These are phyloP conservation scores for Flaveria bidentis DNA, from an alignment of 129 eudicot species.

Conservation along the genomic window DNA sequence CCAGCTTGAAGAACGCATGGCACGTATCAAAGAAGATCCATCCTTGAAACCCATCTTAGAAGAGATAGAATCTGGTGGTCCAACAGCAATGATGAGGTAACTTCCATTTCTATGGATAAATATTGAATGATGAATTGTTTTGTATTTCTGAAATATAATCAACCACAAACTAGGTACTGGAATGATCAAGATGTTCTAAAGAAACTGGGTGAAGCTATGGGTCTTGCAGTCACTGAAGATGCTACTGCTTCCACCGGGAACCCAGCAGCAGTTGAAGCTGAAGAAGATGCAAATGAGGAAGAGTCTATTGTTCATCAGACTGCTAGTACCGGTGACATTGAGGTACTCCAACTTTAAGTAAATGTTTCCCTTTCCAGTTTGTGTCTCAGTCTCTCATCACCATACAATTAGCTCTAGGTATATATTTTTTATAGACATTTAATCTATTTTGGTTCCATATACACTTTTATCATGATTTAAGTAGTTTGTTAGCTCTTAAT, in stretches of 20 bases:
- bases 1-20: slow-evolving; percentile 91
- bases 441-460: background rate
- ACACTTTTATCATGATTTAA: background rate
- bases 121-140: background rate
- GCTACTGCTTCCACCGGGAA: slow-evolving; percentile 57
- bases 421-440: background rate
- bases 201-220: slow-evolving; percentile 98
- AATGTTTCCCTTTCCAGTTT: background rate
- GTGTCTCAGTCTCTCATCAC: background rate
- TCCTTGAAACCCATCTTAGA: slow-evolving; percentile 84
- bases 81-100: slow-evolving; percentile 98
- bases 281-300: slow-evolving; percentile 66
- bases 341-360: slow-evolving; percentile 44
- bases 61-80: slow-evolving; percentile 93
- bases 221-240: slow-evolving; percentile 70
- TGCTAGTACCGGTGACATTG: slow-evolving; percentile 83
- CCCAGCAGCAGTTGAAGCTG: slow-evolving; percentile 60
- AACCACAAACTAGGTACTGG: slow-evolving; percentile 54
- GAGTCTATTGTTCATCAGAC: slow-evolving; percentile 92
- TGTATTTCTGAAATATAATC: background rate
- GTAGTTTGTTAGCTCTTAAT: background rate
- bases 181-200: slow-evolving; percentile 76
- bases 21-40: slow-evolving; percentile 87
- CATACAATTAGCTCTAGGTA: background rate
- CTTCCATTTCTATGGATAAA: background rate